These are phyloP conservation scores for Metschnikowia rubicola DNA, from an alignment of 805 yeast genomes.

Conservation along the genomic window DNA sequence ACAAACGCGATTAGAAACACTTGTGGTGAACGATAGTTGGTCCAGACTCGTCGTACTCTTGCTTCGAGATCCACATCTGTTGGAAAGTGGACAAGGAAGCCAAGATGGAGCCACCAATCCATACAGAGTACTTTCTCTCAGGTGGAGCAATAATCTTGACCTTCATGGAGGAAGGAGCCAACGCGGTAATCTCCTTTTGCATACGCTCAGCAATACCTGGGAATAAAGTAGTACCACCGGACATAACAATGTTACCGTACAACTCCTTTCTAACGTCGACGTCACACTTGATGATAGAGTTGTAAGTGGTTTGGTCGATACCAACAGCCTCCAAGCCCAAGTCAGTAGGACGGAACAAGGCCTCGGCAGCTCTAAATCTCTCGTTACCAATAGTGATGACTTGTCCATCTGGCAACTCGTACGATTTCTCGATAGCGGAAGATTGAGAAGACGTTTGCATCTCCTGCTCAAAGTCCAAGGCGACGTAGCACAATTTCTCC, in stretches of 20 bases:
- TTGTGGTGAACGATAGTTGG: constrained; percentile 98
- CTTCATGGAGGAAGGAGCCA: constrained; percentile 99
- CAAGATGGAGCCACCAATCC: constrained; percentile 99
- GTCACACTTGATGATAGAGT: constrained; percentile 97
- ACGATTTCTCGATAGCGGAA: constrained; percentile 95
- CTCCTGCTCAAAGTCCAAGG: constrained; percentile 98
- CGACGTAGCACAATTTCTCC: constrained; percentile 98
- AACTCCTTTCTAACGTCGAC: constrained; percentile 98
- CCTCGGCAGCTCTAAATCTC: constrained; percentile 99
- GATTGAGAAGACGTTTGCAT: constrained; percentile 99
- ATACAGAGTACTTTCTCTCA: constrained; percentile 98
- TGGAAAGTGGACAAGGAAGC: constrained; percentile 99
- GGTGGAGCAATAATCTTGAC: constrained; percentile 99
- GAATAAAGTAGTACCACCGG: constrained; percentile 99
- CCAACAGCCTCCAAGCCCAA: constrained; percentile 92
- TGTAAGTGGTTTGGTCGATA: constrained; percentile 96
- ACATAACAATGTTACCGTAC: constrained; percentile 98
- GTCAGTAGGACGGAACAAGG: constrained; percentile 97
- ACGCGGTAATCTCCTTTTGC: constrained; percentile 99
- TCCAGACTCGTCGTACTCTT: constrained; percentile 99
- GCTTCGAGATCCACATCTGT: constrained; percentile 99
- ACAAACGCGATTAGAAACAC: constrained; percentile 63
- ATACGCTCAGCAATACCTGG: constrained; percentile 99
- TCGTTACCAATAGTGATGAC: constrained; percentile 99
- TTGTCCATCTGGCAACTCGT: constrained; percentile 99